Base-by-base conservation (phyloP, 2,329 filamentous ascomycete species). In the Alternaria sp. region DNA sequence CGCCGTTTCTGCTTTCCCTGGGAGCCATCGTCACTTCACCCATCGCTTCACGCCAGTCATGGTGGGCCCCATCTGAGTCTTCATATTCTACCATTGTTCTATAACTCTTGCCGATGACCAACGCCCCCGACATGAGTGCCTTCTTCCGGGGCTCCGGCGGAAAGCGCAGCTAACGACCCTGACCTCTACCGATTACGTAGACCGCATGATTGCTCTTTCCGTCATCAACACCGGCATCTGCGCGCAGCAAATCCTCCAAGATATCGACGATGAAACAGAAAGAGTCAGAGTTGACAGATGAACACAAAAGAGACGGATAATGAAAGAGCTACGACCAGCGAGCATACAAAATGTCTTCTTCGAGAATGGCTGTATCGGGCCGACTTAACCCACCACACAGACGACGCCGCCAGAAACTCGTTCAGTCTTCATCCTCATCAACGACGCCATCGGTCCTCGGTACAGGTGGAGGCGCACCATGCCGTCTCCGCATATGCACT, bases 401-500 rank as follows among this genome's bases (percentile, higher is more conserved):
- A n/a, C 6, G 6, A 12, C n/a, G 8, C n/a, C 6, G 25, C 21
- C 18, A 9, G 14, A 4, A 30, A 14, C 55, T 28, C 15, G 45
- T 43, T 28, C 43, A 50, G 23, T 51, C 37, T 21, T 51, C 57
- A 6, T 60, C 56, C 14, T 45, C 50, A 23, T 57, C 56, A 18
- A 54, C 47, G 11, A 28, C 33, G 14, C 56, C 47, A 12, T 45
- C 45, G 9, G 30, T 55, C 11, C 56, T 62, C 4, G 58, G 55
- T 23, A 53, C 30, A 10, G 53, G 20, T 11, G 62, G 63, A 15
- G 65, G 60, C n/a, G 65, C 63, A 26, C 60, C 60, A 37, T 71
- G 70, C 18, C 65, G 46, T 49, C 61, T 68, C 3, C 70, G 63
- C 51, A 69, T 61, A 25, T 71, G 70, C 30, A 70, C 67, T 41